Evolutionary conservation across 1,139 yeast genomes (phyloP).

Genomic region (Lodderomyces pseudojiufengensis): DNA sequence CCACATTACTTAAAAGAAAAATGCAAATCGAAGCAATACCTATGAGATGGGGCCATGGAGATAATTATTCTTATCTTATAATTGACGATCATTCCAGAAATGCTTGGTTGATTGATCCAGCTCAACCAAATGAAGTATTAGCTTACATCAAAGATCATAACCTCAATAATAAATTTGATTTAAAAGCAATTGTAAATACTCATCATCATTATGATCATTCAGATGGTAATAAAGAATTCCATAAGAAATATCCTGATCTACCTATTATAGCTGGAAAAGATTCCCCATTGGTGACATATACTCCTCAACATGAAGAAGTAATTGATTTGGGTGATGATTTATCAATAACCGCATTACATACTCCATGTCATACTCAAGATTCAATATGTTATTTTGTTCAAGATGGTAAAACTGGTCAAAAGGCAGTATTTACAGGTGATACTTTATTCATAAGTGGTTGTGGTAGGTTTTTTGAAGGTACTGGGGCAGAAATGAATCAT

Average conservation of each 20-base stretch:
- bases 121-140: conserved; percentile 63
- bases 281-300: conserved; percentile 62
- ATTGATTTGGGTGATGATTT: conserved; percentile 60
- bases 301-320: conserved; percentile 65
- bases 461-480: conserved; percentile 95
- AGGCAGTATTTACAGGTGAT: conserved; percentile 91
- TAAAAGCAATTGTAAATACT: conserved; percentile 83
- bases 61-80: conserved; percentile 81
- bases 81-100: conserved; percentile 63
- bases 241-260: conserved; percentile 43
- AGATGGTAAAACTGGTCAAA: conserved; percentile 58
- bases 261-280: conserved; percentile 87
- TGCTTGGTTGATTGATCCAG: conserved; percentile 91
- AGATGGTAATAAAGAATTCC: conserved; percentile 68
- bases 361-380: conserved; percentile 98
- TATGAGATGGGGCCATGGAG: conserved; percentile 95
- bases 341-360: conserved; percentile 77
- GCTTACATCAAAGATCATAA: conserved; percentile 22
- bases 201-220: conserved; percentile 96
- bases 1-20: too few relatives aligned
- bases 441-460: conserved; percentile 93
- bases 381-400: conserved; percentile 80
- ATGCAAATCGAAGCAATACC: conserved; percentile 84
- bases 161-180: conserved; percentile 28
- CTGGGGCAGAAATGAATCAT: conserved; percentile 71